Conservation (phyloP, 441 rosid genomes). For the Melastoma candidum region DNA sequence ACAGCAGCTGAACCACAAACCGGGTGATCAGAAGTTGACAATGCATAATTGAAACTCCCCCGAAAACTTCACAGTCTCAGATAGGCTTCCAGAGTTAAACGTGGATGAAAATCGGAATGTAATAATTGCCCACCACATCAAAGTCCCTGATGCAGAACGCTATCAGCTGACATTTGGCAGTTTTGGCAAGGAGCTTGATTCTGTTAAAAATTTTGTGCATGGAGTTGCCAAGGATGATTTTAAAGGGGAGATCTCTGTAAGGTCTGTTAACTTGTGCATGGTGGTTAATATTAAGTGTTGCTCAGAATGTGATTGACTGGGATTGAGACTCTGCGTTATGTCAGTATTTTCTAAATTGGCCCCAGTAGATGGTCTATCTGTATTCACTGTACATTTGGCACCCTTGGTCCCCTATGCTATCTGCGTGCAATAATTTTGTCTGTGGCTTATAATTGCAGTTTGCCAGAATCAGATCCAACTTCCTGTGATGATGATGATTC, state of each 20-base stretch:
- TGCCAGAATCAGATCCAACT: constrained; percentile 32
- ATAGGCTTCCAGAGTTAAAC: too few species aligned
- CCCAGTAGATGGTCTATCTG: too few species aligned
- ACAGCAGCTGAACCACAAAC: constrained; percentile 38
- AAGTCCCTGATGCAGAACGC: constrained; percentile 15
- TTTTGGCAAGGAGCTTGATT: constrained; percentile 53
- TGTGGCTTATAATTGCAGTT: constrained; percentile 29
- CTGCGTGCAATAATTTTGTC: neutral
- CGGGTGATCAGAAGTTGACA: constrained; percentile 46
- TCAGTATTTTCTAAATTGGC: neutral
- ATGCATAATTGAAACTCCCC: constrained; percentile 25
- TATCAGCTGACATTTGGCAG: constrained; percentile 76
- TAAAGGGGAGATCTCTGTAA: constrained; percentile 37
- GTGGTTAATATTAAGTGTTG: neutral
- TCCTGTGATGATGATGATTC: constrained; percentile 34
- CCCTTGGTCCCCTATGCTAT: neutral
- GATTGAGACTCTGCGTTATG: neutral
- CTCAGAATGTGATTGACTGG: constrained; percentile 1
- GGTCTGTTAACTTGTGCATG: constrained; percentile 30
- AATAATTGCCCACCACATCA: too few species aligned
- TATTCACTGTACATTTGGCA: neutral
- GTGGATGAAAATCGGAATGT: too few species aligned
- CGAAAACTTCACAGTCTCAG: too few species aligned
- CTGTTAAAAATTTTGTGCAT: constrained; percentile 28
- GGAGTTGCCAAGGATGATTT: constrained; percentile 39